Evolutionary conservation across 164 flowering plant species (phyloP).

Genomic region (Nymphaea colorata): DNA sequence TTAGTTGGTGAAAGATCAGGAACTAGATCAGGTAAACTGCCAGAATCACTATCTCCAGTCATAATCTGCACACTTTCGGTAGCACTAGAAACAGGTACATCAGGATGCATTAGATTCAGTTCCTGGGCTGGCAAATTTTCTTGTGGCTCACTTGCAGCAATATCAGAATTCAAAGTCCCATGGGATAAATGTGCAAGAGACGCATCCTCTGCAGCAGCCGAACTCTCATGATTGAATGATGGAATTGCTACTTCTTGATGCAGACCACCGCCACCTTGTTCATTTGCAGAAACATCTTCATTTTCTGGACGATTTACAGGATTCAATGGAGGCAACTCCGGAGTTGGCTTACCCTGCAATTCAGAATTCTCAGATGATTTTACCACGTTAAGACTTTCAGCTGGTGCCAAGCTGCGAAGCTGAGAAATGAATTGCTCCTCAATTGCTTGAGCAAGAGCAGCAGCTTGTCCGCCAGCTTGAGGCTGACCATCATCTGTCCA

Average conservation of each 20-base stretch:
- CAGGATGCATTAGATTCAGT: constrained; percentile 19
- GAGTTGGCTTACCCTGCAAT: constrained; percentile 22
- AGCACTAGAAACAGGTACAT: constrained; percentile 16
- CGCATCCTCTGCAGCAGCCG: constrained; percentile 17
- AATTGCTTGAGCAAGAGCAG: constrained; percentile 69
- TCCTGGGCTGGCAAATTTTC: constrained; percentile 19
- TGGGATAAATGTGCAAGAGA: constrained; percentile 4
- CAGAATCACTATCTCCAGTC: constrained; percentile 19
- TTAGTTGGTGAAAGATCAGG: too few relatives aligned
- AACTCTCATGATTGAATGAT: constrained; percentile 17
- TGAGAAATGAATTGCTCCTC: constrained; percentile 72
- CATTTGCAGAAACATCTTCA: too few relatives aligned
- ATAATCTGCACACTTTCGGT: constrained; percentile 50
- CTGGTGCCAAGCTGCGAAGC: constrained; percentile 33
- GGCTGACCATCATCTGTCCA: constrained; percentile 99
- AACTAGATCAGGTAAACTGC: too few relatives aligned
- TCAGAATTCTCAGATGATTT: constrained; percentile 27
- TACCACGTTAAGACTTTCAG: constrained; percentile 21
- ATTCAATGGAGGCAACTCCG: constrained; percentile 20
- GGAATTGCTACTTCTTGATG: constrained; percentile 15
- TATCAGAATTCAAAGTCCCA: constrained; percentile 19
- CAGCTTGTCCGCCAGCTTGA: constrained; percentile 66
- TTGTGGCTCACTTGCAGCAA: constrained; percentile 20
- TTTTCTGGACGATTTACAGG: constrained; percentile 11
- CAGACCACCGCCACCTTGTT: too few relatives aligned